phyloP scores from a whole-genome alignment of 1,139 yeast genomes.

The Hemisphaericaspora xylofermentans region DNA sequence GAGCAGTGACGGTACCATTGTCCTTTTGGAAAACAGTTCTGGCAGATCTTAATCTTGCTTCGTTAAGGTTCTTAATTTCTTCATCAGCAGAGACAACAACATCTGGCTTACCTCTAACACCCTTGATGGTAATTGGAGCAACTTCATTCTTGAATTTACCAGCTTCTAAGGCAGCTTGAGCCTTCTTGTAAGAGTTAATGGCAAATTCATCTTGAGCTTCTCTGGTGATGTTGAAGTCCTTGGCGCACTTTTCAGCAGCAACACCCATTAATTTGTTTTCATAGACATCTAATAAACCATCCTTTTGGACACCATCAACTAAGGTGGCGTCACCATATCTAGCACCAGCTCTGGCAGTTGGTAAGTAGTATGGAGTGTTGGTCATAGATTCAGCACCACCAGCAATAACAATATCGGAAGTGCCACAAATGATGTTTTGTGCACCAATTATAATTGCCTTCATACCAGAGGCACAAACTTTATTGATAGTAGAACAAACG shows the following conservation, averaged over 20 bases:
- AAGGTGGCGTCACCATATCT: constrained; percentile 80
- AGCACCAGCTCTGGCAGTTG: constrained; percentile 81
- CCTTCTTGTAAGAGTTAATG: constrained; percentile 67
- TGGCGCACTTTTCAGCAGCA: constrained; percentile 94
- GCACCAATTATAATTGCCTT: constrained; percentile 89
- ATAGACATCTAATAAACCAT: constrained; percentile 90
- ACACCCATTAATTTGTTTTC: constrained; percentile 89
- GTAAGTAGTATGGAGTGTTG: constrained; percentile 90
- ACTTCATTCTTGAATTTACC: constrained; percentile 84
- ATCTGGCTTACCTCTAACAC: constrained; percentile 91
- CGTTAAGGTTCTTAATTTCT: constrained; percentile 71
- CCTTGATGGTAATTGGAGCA: constrained; percentile 83
- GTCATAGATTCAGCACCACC: constrained; percentile 99
- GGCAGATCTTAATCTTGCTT: constrained; percentile 70
- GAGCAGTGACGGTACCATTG: constrained; percentile 93
- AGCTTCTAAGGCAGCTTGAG: constrained; percentile 71
- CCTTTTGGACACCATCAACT: constrained; percentile 87
- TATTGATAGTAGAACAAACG: constrained; percentile 88
- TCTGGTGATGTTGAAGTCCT: constrained; percentile 61
- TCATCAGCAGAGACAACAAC: constrained; percentile 68
- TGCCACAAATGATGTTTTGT: constrained; percentile 84
- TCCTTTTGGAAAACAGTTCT: constrained; percentile 92
- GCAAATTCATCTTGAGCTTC: constrained; percentile 76
- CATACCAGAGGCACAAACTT: constrained; percentile 97
- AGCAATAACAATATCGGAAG: constrained; percentile 88